A percentile compares a stretch with the other conserved stretches of the same genome.
Conservation (phyloP, 257 asterid species). For the Solanum medicagineum region DNA sequence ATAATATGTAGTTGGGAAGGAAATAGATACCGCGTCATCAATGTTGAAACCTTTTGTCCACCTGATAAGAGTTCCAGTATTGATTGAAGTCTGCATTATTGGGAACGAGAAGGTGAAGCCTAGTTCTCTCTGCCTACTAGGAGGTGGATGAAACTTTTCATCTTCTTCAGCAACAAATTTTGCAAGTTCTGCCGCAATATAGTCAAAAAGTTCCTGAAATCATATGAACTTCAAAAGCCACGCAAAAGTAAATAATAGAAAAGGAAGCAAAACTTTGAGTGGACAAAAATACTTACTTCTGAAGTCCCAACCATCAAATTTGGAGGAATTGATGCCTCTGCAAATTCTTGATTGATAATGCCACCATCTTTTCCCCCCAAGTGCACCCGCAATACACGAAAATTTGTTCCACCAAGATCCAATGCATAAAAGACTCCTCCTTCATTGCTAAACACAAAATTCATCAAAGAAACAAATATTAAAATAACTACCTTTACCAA, state of each 20-base stretch:
- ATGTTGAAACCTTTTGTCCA: constrained; percentile 84
- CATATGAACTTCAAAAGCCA: not conserved
- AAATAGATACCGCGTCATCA: constrained; percentile 33
- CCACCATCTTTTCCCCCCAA: constrained; percentile 65
- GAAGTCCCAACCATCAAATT: constrained; percentile 65
- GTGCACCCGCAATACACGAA: constrained; percentile 83
- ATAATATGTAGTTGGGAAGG: not conserved
- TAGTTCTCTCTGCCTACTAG: constrained; percentile 51
- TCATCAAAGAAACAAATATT: not conserved
- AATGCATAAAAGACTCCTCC: constrained; percentile 82
- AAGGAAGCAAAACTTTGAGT: not conserved
- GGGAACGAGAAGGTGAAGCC: constrained; percentile 88
- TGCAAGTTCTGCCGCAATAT: constrained; percentile 52
- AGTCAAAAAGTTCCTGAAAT: constrained; percentile 64
- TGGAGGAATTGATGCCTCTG: constrained; percentile 80
- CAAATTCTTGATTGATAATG: constrained; percentile 62
- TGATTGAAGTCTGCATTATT: constrained; percentile 64
- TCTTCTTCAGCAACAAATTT: constrained; percentile 49
- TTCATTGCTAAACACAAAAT: constrained; percentile 45
- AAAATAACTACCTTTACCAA: not conserved
- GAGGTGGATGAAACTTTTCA: constrained; percentile 35
- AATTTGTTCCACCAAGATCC: constrained; percentile 97
- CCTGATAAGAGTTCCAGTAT: constrained; percentile 64
- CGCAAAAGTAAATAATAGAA: not conserved
- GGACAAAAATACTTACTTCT: constrained; percentile 23